A percentile compares a stretch with the other conserved stretches of the same genome.
Conservation (phyloP, 1,139 yeast species). For the Geotrichum klebahnii region DNA sequence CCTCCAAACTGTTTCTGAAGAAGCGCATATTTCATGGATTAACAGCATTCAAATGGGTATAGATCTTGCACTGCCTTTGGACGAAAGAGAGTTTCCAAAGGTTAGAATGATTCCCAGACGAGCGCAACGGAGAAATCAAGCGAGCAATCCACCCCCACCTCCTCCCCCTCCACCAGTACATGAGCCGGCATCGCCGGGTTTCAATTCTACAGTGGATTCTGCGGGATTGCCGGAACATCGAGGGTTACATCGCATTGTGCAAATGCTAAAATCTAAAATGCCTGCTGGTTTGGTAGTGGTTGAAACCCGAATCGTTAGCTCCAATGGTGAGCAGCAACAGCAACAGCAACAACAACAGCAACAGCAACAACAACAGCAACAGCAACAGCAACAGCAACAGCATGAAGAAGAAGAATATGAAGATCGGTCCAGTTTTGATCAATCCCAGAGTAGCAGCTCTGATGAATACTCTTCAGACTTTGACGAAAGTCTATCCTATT, state of each 20-base stretch:
- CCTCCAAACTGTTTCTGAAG: slow-evolving; percentile 48
- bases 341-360: too few relatives aligned
- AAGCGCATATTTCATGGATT: slow-evolving; percentile 64
- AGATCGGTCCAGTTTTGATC: too few relatives aligned
- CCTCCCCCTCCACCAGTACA: slow-evolving; percentile 7
- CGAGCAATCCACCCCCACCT: slow-evolving; percentile 13
- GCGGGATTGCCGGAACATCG: not conserved
- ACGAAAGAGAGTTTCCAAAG: slow-evolving; percentile 40
- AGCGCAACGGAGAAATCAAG: slow-evolving; percentile 9
- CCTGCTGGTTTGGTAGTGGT: too few relatives aligned
- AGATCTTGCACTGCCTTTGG: slow-evolving; percentile 43
- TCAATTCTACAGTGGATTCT: not conserved
- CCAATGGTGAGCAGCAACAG: too few relatives aligned
- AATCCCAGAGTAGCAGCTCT: too few relatives aligned
- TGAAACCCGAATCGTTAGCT: too few relatives aligned
- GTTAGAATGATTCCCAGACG: slow-evolving; percentile 38
- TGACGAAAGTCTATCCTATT: too few relatives aligned
- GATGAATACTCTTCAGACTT: too few relatives aligned
- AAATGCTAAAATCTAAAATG: not conserved
- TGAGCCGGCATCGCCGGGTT: not conserved
- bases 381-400: too few relatives aligned
- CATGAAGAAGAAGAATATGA: too few relatives aligned
- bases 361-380: too few relatives aligned
- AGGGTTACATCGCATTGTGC: not conserved
- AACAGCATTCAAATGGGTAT: slow-evolving; percentile 41